These are phyloP conservation scores for Metschnikowia koreensis DNA, from an alignment of 805 yeast genomes.

Conservation along the genomic window DNA sequence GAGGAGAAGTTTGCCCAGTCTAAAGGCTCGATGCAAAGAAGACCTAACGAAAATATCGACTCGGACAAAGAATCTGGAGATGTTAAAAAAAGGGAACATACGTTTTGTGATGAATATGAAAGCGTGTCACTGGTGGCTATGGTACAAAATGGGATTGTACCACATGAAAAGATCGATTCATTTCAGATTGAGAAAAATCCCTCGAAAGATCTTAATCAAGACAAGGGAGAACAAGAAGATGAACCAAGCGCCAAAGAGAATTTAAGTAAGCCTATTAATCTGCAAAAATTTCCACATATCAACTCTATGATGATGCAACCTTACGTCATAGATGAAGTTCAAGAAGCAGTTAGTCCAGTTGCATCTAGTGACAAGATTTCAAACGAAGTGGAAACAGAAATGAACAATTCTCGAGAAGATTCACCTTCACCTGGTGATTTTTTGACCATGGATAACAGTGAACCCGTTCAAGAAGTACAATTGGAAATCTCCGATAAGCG, in stretches of 20 bases:
- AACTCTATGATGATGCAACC: conserved; percentile 22
- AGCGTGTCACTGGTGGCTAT: too few species aligned
- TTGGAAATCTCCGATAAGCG: background rate
- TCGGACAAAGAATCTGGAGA: background rate
- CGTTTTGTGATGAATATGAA: too few species aligned
- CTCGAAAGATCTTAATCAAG: too few species aligned
- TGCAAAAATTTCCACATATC: background rate
- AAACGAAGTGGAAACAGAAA: background rate
- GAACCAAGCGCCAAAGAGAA: background rate
- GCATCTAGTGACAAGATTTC: too few species aligned
- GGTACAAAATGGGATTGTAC: too few species aligned
- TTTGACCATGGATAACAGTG: conserved; percentile 8
- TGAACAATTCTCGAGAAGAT: background rate
- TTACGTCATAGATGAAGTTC: conserved; percentile 11
- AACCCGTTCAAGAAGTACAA: conserved; percentile 12
- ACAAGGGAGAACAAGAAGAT: background rate
- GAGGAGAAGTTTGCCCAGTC: conserved; percentile 15
- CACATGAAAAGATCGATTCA: too few species aligned
- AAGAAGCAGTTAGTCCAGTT: background rate
- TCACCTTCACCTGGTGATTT: conserved; percentile 1
- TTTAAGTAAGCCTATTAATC: too few species aligned
- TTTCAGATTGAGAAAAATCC: too few species aligned
- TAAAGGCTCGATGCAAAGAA: background rate
- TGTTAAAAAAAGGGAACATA: background rate
- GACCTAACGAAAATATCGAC: background rate